Evolutionary conservation across 2,329 filamentous ascomycete genomes (phyloP).

Genomic region (Ceratocystis albifundus): DNA sequence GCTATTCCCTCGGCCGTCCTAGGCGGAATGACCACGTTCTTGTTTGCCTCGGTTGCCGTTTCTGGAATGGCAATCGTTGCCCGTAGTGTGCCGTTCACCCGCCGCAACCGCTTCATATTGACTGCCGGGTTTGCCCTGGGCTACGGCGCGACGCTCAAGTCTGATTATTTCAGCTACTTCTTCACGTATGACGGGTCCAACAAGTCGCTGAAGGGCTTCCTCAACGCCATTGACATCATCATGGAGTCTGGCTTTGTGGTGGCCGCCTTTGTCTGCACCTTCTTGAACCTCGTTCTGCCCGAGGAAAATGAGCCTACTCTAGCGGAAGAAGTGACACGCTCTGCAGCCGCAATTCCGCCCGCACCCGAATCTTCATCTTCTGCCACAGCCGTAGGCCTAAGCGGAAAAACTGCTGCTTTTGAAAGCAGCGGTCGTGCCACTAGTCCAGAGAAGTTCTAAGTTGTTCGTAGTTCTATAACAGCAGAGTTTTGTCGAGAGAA

Average conservation of each 20-base stretch:
- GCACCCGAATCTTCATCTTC: neutral
- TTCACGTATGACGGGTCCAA: slow-evolving; percentile 63
- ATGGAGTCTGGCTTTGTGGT: slow-evolving; percentile 68
- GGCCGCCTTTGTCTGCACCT: slow-evolving; percentile 58
- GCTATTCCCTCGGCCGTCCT: slow-evolving; percentile 58
- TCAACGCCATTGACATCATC: slow-evolving; percentile 60
- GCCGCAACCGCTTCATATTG: slow-evolving; percentile 70
- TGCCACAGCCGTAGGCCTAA: neutral
- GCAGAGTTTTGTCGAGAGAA: too few species aligned
- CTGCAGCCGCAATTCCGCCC: neutral
- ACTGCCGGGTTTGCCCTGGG: slow-evolving; percentile 64
- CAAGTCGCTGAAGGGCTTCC: slow-evolving; percentile 56
- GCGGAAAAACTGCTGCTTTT: slow-evolving; percentile 4
- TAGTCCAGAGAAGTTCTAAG: slow-evolving; percentile 19
- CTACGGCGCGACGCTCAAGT: slow-evolving; percentile 56
- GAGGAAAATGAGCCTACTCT: slow-evolving; percentile 59
- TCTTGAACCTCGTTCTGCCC: slow-evolving; percentile 60
- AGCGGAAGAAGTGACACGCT: slow-evolving; percentile 12
- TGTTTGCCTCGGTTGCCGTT: slow-evolving; percentile 65
- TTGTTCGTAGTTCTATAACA: neutral
- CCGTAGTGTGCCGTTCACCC: slow-evolving; percentile 58
- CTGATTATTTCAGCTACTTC: slow-evolving; percentile 56
- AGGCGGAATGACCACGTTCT: slow-evolving; percentile 67
- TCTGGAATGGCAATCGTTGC: slow-evolving; percentile 67
- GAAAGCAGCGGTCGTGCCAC: slow-evolving; percentile 7